phyloP scores from a whole-genome alignment of 208 protist genomes.

The Naegleria fowleri region DNA sequence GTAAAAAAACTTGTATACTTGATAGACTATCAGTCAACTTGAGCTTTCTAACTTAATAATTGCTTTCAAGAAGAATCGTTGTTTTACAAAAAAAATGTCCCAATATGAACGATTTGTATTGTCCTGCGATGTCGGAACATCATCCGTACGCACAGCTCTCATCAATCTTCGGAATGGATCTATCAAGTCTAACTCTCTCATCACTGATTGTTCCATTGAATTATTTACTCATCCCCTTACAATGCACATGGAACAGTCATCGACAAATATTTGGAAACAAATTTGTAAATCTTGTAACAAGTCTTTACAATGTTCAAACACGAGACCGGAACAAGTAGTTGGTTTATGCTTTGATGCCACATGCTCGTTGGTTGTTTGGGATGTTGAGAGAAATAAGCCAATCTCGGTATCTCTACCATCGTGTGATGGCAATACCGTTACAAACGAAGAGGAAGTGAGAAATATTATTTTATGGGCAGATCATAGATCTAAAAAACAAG shows the following conservation, averaged over 20 bases:
- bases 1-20: too few species aligned
- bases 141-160: constrained; percentile 31
- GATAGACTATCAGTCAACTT: too few species aligned
- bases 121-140: constrained; percentile 34
- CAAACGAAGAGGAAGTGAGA: background rate
- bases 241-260: constrained; percentile 32
- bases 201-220: background rate
- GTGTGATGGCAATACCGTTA: background rate
- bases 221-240: background rate
- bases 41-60: too few species aligned
- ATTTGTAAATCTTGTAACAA: background rate
- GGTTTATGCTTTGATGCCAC: constrained; percentile 42
- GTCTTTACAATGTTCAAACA: background rate
- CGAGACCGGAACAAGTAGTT: constrained; percentile 15
- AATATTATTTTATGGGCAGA: constrained; percentile 43
- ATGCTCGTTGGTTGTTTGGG: constrained; percentile 34
- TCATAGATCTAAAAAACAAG: constrained; percentile 32
- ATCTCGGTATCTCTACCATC: background rate
- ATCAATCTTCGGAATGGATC: constrained; percentile 17
- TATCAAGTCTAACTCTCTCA: constrained; percentile 9
- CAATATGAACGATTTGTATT: background rate
- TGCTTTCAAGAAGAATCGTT: too few species aligned
- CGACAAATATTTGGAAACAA: constrained; percentile 38
- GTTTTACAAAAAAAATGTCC: too few species aligned
- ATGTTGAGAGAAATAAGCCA: background rate